These are phyloP conservation scores for Arabidopsis suecica DNA, from an alignment of 345 rosid genomes.

Conservation along the genomic window DNA sequence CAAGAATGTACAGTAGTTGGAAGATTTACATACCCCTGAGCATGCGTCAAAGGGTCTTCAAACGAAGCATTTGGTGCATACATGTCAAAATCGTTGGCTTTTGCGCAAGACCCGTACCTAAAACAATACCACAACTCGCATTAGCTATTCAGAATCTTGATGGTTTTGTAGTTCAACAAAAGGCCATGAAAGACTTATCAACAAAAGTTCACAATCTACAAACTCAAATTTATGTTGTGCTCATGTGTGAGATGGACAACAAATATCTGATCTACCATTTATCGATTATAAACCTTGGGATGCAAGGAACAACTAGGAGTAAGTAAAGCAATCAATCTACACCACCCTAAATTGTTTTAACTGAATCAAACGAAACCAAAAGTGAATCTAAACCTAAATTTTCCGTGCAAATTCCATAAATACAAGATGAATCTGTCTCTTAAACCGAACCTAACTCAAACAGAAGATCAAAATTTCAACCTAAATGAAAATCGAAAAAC, in stretches of 20 bases:
- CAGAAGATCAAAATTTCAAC: neutral
- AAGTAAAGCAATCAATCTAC: neutral
- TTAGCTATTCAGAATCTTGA: slow-evolving; percentile 10
- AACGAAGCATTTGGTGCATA: slow-evolving; percentile 82
- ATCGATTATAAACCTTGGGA: neutral
- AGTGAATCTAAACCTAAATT: neutral
- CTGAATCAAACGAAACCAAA: neutral
- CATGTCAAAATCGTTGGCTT: slow-evolving; percentile 72
- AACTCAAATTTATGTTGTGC: neutral
- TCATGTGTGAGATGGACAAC: neutral
- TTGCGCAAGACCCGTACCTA: slow-evolving; percentile 76
- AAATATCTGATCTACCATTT: neutral
- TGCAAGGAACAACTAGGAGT: neutral
- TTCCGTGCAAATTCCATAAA: neutral
- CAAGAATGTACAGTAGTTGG: neutral
- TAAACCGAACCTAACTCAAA: neutral
- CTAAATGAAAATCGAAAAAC: neutral
- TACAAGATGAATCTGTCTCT: neutral
- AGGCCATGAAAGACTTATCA: slow-evolving; percentile 4
- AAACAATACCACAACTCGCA: slow-evolving; percentile 27
- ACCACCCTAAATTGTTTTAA: too few relatives aligned
- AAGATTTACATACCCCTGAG: slow-evolving; percentile 64
- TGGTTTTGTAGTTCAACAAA: neutral
- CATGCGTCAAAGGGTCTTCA: slow-evolving; percentile 94
- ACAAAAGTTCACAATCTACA: neutral